Base-by-base conservation (phyloP, 768 basidiomycete species). In the Hericium rajendrae region DNA sequence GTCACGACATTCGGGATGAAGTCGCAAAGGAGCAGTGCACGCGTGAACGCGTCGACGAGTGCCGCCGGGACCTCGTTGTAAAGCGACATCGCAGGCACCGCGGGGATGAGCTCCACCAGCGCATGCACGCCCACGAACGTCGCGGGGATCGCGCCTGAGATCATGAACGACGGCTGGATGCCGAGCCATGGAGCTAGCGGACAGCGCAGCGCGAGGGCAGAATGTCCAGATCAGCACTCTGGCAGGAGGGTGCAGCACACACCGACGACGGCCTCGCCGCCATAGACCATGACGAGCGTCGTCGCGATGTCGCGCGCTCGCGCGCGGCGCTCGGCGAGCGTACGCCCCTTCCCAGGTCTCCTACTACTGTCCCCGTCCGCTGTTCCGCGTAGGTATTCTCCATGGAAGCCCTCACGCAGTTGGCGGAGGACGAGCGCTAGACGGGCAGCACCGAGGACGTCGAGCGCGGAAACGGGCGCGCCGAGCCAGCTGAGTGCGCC, bases 181-280 rank as follows among this genome's bases (percentile, higher is more conserved):
- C 60, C 62, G 5, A 63, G 60, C 57, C 53, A 63, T 24, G 62
- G 60, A 1, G 57, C 62, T 63, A 38, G 12, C 9, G 28, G 20
- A 24, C 24, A 28, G 28, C 49, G 13, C 22, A 4, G 43, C 11
- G 50, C 16, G 22, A 38, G 38, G 24, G 48, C 46, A 60, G 24
- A 49, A 38, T 38, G 26, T 22, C 20, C 39, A 24, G 53, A 28
- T 55, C 18, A 53, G n/a, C 8, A 38, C 18, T 16, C 6, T 13
- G 24, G 6, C 26, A 32, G 20, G 26, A 55, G 24, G 9, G 10
- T 9, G 13, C 40, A 38, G 41, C 12, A 57, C 60, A 53, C 38
- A 63, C 62, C 60, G 28, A 63, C 40, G 32, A 63, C 18, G 5
- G 60, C 60, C 39, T 63, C 62, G 10, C 62, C 62, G 58, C 60